Conservation (phyloP, 768 basidiomycete species). For the Amanita jacksonii region DNA sequence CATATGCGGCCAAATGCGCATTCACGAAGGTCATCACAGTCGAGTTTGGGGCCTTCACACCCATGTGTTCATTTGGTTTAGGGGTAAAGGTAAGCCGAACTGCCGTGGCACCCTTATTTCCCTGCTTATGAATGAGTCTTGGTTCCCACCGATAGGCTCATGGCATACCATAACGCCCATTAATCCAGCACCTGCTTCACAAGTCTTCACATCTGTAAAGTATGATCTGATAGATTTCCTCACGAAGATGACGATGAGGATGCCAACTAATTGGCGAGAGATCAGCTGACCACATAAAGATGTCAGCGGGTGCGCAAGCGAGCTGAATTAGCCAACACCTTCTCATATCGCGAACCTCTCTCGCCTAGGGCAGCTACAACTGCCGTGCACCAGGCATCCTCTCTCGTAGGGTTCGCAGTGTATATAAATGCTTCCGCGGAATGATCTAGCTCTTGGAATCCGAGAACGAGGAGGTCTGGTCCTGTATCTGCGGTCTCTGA, state of each 20-base stretch:
- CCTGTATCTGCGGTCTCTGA: background rate
- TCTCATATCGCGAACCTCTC: conserved; percentile 51
- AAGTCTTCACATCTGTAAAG: conserved; percentile 44
- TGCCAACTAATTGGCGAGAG: conserved; percentile 77
- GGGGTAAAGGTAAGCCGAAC: conserved; percentile 46
- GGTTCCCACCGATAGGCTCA: conserved; percentile 2
- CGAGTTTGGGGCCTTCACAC: conserved; percentile 5
- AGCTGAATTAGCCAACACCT: conserved; percentile 29
- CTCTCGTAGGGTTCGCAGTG: conserved; percentile 46
- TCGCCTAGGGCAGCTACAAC: conserved; percentile 65
- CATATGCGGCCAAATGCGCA: conserved; percentile 76
- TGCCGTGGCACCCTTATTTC: conserved; percentile 77
- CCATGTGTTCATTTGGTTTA: conserved; percentile 8
- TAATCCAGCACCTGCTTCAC: conserved; percentile 60
- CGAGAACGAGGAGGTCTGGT: conserved; percentile 66
- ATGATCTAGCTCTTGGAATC: conserved; percentile 74
- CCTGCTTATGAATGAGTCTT: conserved; percentile 30
- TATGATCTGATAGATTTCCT: conserved; percentile 39
- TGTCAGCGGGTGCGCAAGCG: background rate
- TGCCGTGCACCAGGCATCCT: conserved; percentile 65
- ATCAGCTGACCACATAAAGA: conserved; percentile 34
- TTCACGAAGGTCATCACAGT: conserved; percentile 60
- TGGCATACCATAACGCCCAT: conserved; percentile 65
- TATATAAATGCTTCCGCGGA: conserved; percentile 75
- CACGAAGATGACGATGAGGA: conserved; percentile 63